These are phyloP conservation scores for Aspergillus neotritici DNA, from an alignment of 2,329 filamentous ascomycete species.

Conservation along the genomic window DNA sequence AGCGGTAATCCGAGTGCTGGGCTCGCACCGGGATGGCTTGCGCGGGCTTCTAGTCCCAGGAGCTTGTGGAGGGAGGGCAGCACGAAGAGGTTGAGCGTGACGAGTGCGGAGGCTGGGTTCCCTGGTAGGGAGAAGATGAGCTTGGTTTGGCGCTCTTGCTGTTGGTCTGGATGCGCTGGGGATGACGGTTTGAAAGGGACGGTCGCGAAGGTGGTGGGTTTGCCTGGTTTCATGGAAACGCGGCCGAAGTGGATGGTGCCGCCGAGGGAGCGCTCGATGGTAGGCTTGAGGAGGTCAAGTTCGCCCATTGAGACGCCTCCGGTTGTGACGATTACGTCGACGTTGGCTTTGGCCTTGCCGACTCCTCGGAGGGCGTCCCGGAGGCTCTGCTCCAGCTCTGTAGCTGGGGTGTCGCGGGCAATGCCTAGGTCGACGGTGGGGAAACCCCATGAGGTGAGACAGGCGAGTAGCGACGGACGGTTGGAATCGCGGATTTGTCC, in stretches of 20 bases:
- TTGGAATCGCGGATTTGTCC: slow-evolving; percentile 95
- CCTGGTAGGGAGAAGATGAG: slow-evolving; percentile 86
- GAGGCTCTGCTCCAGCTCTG: slow-evolving; percentile 69
- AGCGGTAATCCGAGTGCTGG: slow-evolving; percentile 62
- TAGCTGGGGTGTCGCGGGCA: slow-evolving; percentile 53
- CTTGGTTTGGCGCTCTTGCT: slow-evolving; percentile 57
- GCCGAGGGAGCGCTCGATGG: slow-evolving; percentile 80
- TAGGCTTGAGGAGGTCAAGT: slow-evolving; percentile 91
- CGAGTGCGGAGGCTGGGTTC: slow-evolving; percentile 87
- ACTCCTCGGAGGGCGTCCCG: slow-evolving; percentile 62
- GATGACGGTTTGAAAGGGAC: slow-evolving; percentile 56
- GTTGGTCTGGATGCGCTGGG: slow-evolving; percentile 30
- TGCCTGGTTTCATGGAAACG: slow-evolving; percentile 96
- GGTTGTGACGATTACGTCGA: slow-evolving; percentile 82
- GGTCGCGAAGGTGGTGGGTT: slow-evolving; percentile 94
- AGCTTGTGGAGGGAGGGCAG: slow-evolving; percentile 76
- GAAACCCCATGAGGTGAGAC: slow-evolving; percentile 68
- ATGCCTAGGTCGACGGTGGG: slow-evolving; percentile 81
- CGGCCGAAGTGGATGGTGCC: slow-evolving; percentile 95
- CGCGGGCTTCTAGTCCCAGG: slow-evolving; percentile 56
- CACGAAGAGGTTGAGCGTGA: slow-evolving; percentile 92
- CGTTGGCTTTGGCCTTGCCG: slow-evolving; percentile 39
- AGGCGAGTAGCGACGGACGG: slow-evolving; percentile 76
- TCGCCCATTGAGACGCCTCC: slow-evolving; percentile 98
- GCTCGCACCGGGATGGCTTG: slow-evolving; percentile 42